Evolutionary conservation across 768 basidiomycete species (phyloP).

Genomic region (Boletus reticuloceps): DNA sequence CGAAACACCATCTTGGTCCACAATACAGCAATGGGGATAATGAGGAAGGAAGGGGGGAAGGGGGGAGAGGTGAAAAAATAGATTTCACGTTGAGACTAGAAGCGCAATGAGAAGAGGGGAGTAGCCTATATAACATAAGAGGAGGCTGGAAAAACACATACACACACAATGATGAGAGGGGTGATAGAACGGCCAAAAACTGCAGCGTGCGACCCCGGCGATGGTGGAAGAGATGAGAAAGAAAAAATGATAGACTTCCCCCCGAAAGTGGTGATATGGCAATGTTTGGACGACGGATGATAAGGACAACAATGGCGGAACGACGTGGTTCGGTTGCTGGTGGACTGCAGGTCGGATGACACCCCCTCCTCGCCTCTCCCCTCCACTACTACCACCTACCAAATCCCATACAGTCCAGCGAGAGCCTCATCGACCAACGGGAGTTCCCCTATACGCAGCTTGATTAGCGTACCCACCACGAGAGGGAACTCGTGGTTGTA

Average conservation of each 20-base stretch:
- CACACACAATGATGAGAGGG: constrained; percentile 6
- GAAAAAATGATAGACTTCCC: constrained; percentile 13
- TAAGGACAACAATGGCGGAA: constrained; percentile 16
- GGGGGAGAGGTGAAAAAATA: neutral
- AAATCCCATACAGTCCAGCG: neutral
- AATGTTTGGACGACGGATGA: constrained; percentile 8
- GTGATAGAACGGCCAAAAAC: constrained; percentile 9
- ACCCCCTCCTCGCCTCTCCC: neutral
- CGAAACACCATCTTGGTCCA: constrained; percentile 17
- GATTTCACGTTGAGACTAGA: constrained; percentile 21
- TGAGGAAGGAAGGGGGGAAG: neutral
- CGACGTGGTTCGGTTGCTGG: constrained; percentile 8
- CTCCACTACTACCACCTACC: neutral
- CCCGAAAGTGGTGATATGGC: constrained; percentile 7
- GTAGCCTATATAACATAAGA: constrained; percentile 34
- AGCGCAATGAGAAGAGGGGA: constrained; percentile 10
- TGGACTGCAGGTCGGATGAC: constrained; percentile 14
- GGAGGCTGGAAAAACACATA: constrained; percentile 24
- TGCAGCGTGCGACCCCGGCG: constrained; percentile 13
- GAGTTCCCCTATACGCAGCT: constrained; percentile 27
- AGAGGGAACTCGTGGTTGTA: constrained; percentile 20
- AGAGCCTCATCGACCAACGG: constrained; percentile 25
- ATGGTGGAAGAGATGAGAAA: constrained; percentile 10
- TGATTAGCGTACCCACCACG: constrained; percentile 25
- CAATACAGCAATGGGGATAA: constrained; percentile 9